These are phyloP conservation scores for Ophiostoma perfectum DNA, from an alignment of 2,329 filamentous ascomycete genomes.

Conservation along the genomic window DNA sequence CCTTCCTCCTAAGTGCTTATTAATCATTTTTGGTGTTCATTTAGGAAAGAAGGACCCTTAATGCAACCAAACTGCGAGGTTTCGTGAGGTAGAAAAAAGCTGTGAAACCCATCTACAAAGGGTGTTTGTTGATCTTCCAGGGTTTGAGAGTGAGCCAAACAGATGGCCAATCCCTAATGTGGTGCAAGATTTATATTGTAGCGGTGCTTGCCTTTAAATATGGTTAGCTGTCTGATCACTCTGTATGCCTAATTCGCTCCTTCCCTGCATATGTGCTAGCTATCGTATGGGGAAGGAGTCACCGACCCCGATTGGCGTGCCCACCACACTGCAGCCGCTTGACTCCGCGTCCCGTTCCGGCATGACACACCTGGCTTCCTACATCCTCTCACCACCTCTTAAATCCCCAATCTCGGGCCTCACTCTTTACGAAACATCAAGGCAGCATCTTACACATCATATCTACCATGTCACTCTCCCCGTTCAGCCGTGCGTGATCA, in stretches of 20 bases:
- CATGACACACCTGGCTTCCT: background rate
- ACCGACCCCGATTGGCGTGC: conserved; percentile 6
- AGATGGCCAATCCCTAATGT: no score
- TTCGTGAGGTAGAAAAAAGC: no score
- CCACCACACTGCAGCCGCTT: background rate
- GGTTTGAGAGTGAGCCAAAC: no score
- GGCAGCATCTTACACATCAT: background rate
- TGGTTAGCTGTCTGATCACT: background rate
- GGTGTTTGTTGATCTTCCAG: no score
- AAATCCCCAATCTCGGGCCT: background rate
- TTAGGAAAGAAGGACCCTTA: no score
- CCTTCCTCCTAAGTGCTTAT: background rate
- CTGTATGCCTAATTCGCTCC: background rate
- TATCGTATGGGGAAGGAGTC: conserved; percentile 19
- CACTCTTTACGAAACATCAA: background rate
- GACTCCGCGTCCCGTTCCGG: conserved; percentile 14
- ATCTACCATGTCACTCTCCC: conserved; percentile 3
- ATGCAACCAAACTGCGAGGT: no score
- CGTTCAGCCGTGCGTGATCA: background rate
- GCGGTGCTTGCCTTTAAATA: no score
- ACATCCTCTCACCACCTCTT: background rate
- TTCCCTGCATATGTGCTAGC: background rate
- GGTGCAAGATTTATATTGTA: no score
- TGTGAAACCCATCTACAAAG: no score
- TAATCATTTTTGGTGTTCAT: background rate